phyloP scores from a whole-genome alignment of 148 eudicot genomes.

The Arctostaphylos glauca region DNA sequence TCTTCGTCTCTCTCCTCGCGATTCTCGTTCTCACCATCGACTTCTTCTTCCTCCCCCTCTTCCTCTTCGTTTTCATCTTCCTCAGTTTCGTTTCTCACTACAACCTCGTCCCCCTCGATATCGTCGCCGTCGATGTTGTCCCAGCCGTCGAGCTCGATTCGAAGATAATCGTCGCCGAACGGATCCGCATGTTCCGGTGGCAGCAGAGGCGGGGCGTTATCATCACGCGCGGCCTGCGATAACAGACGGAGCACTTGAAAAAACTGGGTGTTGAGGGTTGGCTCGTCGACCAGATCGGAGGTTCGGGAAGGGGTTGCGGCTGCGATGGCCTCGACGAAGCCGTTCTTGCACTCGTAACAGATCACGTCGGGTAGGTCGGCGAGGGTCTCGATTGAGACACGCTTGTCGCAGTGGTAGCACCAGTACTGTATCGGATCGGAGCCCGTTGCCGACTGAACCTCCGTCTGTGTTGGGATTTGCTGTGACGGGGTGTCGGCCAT shows the following conservation, averaged over 20 bases:
- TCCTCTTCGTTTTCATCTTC: slow-evolving; percentile 35
- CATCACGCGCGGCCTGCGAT: slow-evolving; percentile 67
- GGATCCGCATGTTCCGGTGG: slow-evolving; percentile 41
- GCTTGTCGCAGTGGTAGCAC: slow-evolving; percentile 81
- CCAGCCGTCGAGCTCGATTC: slow-evolving; percentile 64
- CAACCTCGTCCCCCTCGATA: slow-evolving; percentile 31
- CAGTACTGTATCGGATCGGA: slow-evolving; percentile 42
- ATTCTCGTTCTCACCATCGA: slow-evolving; percentile 25
- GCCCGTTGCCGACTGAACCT: slow-evolving; percentile 4
- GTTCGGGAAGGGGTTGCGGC: slow-evolving; percentile 18
- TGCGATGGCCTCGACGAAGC: slow-evolving; percentile 65
- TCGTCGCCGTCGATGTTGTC: slow-evolving; percentile 35
- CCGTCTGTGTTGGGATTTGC: slow-evolving; percentile 25
- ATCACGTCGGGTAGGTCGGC: slow-evolving; percentile 49
- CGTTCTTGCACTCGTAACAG: slow-evolving; percentile 72
- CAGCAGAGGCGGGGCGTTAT: slow-evolving; percentile 55
- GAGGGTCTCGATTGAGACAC: slow-evolving; percentile 56
- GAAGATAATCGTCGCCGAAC: slow-evolving; percentile 47
- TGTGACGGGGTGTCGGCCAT: slow-evolving; percentile 43
- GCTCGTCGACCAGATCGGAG: slow-evolving; percentile 31
- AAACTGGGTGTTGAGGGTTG: slow-evolving; percentile 49
- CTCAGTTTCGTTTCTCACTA: slow-evolving; percentile 27
- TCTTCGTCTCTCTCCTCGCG: slow-evolving; percentile 33
- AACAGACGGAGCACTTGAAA: slow-evolving; percentile 65
- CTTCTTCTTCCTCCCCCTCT: slow-evolving; percentile 32